Evolutionary conservation across 2,329 filamentous ascomycete genomes (phyloP).

Genomic region (Hymenoscyphus albidus): DNA sequence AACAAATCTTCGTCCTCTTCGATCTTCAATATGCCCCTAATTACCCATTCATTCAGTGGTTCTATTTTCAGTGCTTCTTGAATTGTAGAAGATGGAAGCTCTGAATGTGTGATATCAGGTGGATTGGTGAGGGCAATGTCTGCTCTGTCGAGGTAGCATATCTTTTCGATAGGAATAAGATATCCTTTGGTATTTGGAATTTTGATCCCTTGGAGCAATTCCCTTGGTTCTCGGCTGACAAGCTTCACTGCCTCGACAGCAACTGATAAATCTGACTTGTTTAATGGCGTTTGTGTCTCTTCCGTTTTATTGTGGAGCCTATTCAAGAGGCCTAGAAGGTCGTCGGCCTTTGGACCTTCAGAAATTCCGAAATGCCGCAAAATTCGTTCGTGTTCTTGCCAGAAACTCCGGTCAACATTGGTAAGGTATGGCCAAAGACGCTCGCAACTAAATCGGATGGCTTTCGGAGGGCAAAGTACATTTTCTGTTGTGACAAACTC

Average conservation of each 20-base stretch:
- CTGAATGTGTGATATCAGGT: conserved; percentile 23
- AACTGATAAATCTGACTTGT: conserved; percentile 22
- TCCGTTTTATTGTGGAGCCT: conserved; percentile 15
- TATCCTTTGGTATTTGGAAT: conserved; percentile 19
- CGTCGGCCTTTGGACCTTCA: conserved; percentile 16
- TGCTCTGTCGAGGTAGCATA: conserved; percentile 23
- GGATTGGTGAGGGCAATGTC: conserved; percentile 9
- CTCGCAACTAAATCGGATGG: neutral
- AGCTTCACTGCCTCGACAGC: conserved; percentile 28
- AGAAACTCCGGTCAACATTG: conserved; percentile 26
- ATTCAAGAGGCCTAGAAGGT: conserved; percentile 25
- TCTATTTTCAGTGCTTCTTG: conserved; percentile 21
- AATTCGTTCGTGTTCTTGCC: conserved; percentile 19
- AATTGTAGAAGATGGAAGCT: conserved; percentile 19
- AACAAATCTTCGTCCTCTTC: conserved; percentile 26
- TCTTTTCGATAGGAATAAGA: conserved; percentile 21
- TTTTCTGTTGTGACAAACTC: conserved; percentile 18
- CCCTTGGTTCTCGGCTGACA: conserved; percentile 17
- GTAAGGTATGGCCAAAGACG: conserved; percentile 25
- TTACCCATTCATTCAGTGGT: conserved; percentile 19
- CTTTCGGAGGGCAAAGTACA: conserved; percentile 18
- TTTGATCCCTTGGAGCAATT: conserved; percentile 20
- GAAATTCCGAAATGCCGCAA: conserved; percentile 24
- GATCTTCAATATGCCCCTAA: conserved; percentile 25
- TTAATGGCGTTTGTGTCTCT: conserved; percentile 17